Evolutionary conservation across 192 early-diverging fungal species (phyloP).

Genomic region (Backusella mclennaniae): DNA sequence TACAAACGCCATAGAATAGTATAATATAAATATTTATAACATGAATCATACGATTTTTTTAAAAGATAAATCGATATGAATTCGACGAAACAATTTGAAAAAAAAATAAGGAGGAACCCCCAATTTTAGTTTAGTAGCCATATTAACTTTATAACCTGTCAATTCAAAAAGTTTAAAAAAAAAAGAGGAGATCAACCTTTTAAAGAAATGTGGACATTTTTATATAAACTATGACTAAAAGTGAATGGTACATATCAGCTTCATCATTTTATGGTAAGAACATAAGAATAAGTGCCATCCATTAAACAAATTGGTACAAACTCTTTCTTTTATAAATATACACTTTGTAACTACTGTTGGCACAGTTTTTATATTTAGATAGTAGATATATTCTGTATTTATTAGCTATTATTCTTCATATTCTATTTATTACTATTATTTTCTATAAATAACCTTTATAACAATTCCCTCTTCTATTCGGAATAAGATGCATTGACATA

Average conservation of each 20-base stretch:
- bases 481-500: background rate
- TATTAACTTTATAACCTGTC: background rate
- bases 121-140: background rate
- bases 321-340: background rate
- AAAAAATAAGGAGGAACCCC: background rate
- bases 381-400: background rate
- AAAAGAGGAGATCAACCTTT: background rate
- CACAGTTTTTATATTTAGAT: background rate
- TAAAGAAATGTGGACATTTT: background rate
- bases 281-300: background rate
- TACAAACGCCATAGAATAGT: background rate
- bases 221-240: background rate
- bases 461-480: background rate
- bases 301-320: background rate
- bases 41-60: background rate
- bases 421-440: background rate
- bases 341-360: background rate
- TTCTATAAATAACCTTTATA: background rate
- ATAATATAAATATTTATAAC: background rate
- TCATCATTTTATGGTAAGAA: background rate
- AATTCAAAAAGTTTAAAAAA: background rate
- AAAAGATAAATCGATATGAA: background rate
- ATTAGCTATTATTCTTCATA: too few species aligned
- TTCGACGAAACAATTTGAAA: background rate
- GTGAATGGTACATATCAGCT: background rate